These are phyloP conservation scores for Schwanniomyces sp. DNA, from an alignment of 805 yeast species.

Conservation along the genomic window DNA sequence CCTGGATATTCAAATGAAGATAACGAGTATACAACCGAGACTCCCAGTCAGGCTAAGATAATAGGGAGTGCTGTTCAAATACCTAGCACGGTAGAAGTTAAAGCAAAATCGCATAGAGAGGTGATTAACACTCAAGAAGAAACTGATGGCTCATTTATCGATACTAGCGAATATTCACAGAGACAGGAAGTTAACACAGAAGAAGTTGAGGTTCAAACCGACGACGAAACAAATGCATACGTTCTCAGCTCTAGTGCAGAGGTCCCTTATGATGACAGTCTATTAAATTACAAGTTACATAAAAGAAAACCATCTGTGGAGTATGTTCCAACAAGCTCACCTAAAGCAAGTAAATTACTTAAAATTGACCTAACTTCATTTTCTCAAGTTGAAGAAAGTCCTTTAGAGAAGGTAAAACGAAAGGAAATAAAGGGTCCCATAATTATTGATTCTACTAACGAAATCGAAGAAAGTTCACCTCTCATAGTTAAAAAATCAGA, in stretches of 20 bases:
- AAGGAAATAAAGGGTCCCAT: neutral
- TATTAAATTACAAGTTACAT: conserved; percentile 21
- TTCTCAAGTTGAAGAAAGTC: neutral
- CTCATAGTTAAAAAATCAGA: conserved; percentile 11
- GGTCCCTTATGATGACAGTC: conserved; percentile 21
- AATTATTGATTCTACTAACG: conserved; percentile 12
- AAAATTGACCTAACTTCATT: neutral
- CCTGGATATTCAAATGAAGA: neutral
- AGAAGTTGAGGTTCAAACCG: conserved; percentile 9
- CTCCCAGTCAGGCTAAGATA: neutral
- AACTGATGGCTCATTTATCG: conserved; percentile 1
- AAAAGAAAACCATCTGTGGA: conserved; percentile 5
- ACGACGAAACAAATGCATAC: conserved; percentile 14
- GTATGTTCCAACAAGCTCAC: neutral
- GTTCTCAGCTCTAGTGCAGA: neutral
- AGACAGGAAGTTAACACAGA: conserved; percentile 11
- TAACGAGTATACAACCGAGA: neutral
- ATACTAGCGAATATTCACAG: conserved; percentile 16
- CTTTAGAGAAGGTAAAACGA: neutral
- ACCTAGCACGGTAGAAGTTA: conserved; percentile 19
- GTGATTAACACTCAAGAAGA: conserved; percentile 29
- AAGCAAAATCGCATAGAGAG: conserved; percentile 24
- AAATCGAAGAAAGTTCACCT: conserved; percentile 23
- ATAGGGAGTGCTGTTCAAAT: conserved; percentile 13
- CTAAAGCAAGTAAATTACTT: neutral